Conservation (phyloP, 139 green algal species). For the Micromonas pusilla region DNA sequence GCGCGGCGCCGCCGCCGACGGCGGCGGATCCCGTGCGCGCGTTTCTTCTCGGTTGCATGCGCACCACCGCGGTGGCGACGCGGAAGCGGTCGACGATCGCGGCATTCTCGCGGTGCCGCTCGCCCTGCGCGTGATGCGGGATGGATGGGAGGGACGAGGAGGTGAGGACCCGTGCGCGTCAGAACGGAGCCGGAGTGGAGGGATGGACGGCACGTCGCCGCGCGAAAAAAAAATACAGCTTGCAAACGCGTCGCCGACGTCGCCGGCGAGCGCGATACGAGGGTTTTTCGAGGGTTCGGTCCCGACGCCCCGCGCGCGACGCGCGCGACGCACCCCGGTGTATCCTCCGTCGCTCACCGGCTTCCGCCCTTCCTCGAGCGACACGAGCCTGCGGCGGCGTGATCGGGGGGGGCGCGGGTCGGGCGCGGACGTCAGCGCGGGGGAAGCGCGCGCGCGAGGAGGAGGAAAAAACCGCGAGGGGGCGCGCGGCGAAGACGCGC, state of each 20-base stretch:
- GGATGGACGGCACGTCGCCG: background rate
- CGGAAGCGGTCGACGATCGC: background rate
- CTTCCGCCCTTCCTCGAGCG: background rate
- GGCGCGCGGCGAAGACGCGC: background rate
- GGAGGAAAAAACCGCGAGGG: background rate
- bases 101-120: background rate
- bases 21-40: too few relatives aligned
- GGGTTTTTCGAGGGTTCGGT: background rate
- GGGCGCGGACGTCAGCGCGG: too few relatives aligned
- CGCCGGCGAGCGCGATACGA: background rate
- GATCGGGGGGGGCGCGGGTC: background rate
- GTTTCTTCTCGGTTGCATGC: background rate
- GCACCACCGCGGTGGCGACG: background rate
- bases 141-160: too few relatives aligned
- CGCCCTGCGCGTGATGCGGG: too few relatives aligned
- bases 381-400: background rate
- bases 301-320: background rate
- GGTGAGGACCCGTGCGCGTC: too few relatives aligned
- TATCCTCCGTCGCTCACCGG: background rate
- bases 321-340: background rate
- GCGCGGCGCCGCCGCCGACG: too few relatives aligned
- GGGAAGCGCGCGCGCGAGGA: too few relatives aligned
- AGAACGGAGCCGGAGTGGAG: background rate
- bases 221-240: background rate
- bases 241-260: too few relatives aligned